Base-by-base conservation (phyloP, 192 early-diverging fungal genomes). In the Gryganskiella cystojenkinii region DNA sequence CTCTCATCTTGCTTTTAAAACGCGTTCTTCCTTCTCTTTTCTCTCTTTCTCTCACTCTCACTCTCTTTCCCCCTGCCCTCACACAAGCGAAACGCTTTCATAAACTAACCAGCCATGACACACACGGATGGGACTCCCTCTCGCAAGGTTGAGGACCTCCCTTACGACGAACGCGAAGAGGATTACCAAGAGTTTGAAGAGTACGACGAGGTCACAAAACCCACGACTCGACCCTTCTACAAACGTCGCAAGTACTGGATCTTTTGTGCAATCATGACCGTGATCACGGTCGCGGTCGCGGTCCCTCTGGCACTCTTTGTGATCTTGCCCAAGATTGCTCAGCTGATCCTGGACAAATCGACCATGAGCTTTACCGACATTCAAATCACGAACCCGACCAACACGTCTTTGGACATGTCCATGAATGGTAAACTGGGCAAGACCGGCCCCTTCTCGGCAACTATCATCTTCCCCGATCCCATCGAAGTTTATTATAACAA, bases 161-260 rank as follows among this genome's bases (percentile, higher is more conserved):
- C 73, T 20, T 78, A 78, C 49, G 66, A 78, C 7, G 73, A 78
- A 40, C 63, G 55, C 60, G 73, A 78, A 42, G 74, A 78, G 40
- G 74, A 78, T 22, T 78, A 73, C 31, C 60, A 65, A 15, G 71
- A 73, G 46, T 66, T 67, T 68, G 84, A 86, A 60, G 81, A 86
- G 33, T 69, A 67, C 45, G 82, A 82, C 55, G 76, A 80, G 37
- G 66, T 71, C n/a, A 34, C 69, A 8, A 64, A 81, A 22, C 83
- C 83, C 22, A 44, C 35, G 9, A 81, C 74, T 51, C 56, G 28
- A 13, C 76, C 67, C 35, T 84, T 84, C 46, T 85, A 86, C 49
- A 82, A 81, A 34, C 73, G 83, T 33, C 84, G 81, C 56, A 85
- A 84, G 40, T 86, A 80, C 54, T 86, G 85, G 87, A 71, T 81